Conservation (phyloP, 75 land plant species). For the Selaginella moellendorffii region DNA sequence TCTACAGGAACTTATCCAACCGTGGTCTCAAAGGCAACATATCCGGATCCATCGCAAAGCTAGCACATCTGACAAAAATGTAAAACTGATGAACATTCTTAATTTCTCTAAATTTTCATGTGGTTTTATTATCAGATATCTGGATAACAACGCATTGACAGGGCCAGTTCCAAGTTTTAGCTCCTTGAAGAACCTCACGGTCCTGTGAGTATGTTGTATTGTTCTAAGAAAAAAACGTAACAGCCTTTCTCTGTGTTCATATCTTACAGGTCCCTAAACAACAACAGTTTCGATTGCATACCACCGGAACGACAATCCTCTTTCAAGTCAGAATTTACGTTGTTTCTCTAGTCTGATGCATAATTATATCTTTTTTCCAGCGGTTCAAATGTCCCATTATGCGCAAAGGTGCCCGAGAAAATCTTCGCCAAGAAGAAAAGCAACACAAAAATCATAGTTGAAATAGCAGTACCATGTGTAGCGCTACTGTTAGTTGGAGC, state of each 20-base stretch:
- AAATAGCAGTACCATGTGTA: neutral
- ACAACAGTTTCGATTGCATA: neutral
- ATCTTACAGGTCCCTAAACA: neutral
- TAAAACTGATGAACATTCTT: no score
- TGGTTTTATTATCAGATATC: neutral
- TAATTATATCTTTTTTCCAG: neutral
- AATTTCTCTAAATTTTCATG: neutral
- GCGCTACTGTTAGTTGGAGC: neutral
- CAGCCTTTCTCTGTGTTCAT: neutral
- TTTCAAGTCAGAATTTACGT: neutral
- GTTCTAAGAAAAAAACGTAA: neutral
- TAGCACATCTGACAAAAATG: neutral
- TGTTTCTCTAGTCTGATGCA: neutral
- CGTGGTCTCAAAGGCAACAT: neutral
- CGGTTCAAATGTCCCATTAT: neutral
- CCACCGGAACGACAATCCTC: neutral
- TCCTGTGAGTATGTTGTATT: neutral
- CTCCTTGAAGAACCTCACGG: neutral
- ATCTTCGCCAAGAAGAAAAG: no score
- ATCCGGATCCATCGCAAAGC: neutral
- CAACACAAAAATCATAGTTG: neutral
- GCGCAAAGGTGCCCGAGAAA: neutral
- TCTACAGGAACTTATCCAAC: neutral
- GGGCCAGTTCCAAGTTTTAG: neutral
- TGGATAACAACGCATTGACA: neutral